Conservation (phyloP, 1,284 basidiomycete species). For the Schizopora paradoxa region DNA sequence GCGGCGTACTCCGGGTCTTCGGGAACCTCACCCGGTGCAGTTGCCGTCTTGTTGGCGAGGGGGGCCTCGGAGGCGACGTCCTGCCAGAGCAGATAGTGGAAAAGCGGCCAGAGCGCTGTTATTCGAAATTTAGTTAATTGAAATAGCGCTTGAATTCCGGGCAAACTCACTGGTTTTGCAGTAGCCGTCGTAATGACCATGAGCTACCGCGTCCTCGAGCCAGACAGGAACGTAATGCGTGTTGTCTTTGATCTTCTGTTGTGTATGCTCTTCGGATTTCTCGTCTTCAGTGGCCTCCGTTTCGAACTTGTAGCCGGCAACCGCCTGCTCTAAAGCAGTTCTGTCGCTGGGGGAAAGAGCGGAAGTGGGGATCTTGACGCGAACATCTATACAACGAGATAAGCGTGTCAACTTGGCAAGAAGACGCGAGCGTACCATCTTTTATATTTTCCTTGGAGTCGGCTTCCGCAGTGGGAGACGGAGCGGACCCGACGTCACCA, state of each 20-base stretch:
- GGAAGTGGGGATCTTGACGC: constrained; percentile 41
- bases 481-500: constrained; percentile 67
- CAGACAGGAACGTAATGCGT: constrained; percentile 83
- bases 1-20: constrained; percentile 79
- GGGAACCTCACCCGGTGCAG: too few species aligned
- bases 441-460: constrained; percentile 24
- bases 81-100: constrained; percentile 98
- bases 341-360: constrained; percentile 57
- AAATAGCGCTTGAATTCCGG: background rate
- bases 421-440: constrained; percentile 8
- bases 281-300: constrained; percentile 46
- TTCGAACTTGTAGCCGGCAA: constrained; percentile 51
- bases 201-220: constrained; percentile 86
- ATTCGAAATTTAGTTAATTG: background rate
- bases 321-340: constrained; percentile 53
- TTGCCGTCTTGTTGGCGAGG: too few species aligned
- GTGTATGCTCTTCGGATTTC: constrained; percentile 38
- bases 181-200: constrained; percentile 95
- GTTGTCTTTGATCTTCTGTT: constrained; percentile 18
- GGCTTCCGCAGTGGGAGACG: constrained; percentile 29
- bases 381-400: constrained; percentile 28
- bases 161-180: constrained; percentile 87
- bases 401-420: constrained; percentile 14
- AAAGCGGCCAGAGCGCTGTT: constrained; percentile 91
- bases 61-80: constrained; percentile 83